These are phyloP conservation scores for Fusarium zealandicum DNA, from an alignment of 2,329 filamentous ascomycete species.

Conservation along the genomic window DNA sequence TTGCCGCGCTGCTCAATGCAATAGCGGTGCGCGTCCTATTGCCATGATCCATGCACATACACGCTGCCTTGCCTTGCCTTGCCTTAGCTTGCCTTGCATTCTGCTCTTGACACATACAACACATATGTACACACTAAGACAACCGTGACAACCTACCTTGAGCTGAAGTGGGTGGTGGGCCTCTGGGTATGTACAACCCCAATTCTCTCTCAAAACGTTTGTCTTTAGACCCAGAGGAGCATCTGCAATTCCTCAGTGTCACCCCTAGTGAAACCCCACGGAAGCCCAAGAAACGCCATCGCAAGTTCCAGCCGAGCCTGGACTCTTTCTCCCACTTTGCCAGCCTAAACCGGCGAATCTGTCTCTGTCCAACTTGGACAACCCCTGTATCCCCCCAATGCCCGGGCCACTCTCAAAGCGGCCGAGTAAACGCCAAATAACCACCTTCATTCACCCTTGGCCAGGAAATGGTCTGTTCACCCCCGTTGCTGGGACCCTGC, in stretches of 20 bases:
- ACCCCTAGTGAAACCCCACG: conserved; percentile 11
- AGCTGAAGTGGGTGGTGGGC: background rate
- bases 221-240: background rate
- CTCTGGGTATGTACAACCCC: background rate
- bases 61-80: background rate
- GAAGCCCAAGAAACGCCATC: conserved; percentile 12
- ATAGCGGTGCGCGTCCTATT: background rate
- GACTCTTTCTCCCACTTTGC: conserved; percentile 1
- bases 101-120: background rate
- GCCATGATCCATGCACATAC: background rate
- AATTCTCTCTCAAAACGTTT: background rate
- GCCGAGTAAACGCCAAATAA: conserved; percentile 5
- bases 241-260: background rate
- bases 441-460: background rate
- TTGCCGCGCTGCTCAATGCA: background rate
- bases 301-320: conserved; percentile 18
- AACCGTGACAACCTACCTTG: no score
- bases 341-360: background rate
- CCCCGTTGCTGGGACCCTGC: conserved; percentile 10
- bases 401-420: background rate
- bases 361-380: background rate
- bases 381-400: background rate
- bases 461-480: conserved; percentile 18
- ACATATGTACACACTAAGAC: no score
- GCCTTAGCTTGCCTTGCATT: background rate